Conservation (phyloP, 1,284 basidiomycete genomes). For the Puccinia triticina region DNA sequence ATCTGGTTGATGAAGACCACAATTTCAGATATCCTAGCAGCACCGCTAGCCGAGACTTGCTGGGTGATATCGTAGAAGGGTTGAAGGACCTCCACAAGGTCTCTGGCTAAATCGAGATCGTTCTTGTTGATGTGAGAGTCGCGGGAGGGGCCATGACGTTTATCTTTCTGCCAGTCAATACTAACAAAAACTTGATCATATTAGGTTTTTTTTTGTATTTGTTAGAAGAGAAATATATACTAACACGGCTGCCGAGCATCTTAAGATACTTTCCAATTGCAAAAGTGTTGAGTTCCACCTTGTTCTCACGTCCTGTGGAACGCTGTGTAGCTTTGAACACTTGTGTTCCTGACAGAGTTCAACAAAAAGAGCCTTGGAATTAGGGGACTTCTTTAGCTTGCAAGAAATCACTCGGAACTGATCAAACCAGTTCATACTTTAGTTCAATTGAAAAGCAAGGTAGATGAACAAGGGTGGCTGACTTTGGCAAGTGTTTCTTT, state of each 20-base stretch:
- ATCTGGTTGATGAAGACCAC: neutral
- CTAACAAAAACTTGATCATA: neutral
- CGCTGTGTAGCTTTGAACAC: neutral
- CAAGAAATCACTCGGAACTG: neutral
- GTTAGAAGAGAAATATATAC: neutral
- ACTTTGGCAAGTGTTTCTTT: neutral
- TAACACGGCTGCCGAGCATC: neutral
- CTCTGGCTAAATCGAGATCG: neutral
- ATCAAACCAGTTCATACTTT: neutral
- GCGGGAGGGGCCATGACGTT: neutral
- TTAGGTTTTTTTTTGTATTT: neutral
- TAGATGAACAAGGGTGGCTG: neutral
- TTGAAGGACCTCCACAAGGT: neutral
- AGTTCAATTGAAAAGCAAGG: neutral
- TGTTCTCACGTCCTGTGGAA: neutral
- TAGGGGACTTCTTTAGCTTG: neutral
- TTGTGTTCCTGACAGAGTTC: neutral
- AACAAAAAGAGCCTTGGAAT: neutral
- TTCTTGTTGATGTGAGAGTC: neutral
- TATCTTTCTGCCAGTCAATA: neutral
- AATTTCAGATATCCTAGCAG: neutral
- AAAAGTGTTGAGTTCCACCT: neutral
- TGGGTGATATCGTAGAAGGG: neutral
- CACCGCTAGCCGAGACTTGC: neutral
- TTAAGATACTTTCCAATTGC: neutral